Evolutionary conservation across 768 basidiomycete species (phyloP).

Genomic region (Cyclocybe aegerita): DNA sequence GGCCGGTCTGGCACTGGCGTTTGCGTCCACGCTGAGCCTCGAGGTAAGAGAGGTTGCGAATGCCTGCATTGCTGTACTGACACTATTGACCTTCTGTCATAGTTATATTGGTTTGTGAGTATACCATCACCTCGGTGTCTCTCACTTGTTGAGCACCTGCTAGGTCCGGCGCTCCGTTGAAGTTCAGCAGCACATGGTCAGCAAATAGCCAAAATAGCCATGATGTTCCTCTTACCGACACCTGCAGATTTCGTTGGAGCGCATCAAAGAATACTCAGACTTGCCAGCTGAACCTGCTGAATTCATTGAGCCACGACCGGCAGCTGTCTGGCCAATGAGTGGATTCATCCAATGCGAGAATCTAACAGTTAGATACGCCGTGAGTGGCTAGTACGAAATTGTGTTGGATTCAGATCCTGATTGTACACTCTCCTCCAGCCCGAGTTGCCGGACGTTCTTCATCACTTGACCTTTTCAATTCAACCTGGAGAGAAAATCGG

Average conservation of each 20-base stretch:
- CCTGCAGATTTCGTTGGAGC: constrained; percentile 74
- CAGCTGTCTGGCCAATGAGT: constrained; percentile 72
- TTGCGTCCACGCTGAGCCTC: constrained; percentile 71
- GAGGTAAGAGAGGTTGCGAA: constrained; percentile 41
- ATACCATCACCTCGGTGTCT: not conserved
- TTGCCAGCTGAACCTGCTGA: constrained; percentile 77
- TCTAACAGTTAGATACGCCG: constrained; percentile 77
- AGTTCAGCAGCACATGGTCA: constrained; percentile 89
- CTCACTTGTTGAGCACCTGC: not conserved
- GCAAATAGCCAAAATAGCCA: not conserved
- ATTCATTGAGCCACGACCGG: constrained; percentile 83
- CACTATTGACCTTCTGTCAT: constrained; percentile 6
- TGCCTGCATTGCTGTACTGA: too few relatives aligned
- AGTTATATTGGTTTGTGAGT: constrained; percentile 11
- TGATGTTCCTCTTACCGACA: not conserved
- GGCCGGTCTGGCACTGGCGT: constrained; percentile 86
- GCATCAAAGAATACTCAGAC: constrained; percentile 90
- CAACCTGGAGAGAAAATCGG: constrained; percentile 77
- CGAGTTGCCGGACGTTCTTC: constrained; percentile 83
- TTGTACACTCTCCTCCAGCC: constrained; percentile 45
- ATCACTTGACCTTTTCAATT: constrained; percentile 73
- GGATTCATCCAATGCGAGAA: constrained; percentile 73
- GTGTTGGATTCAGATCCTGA: not conserved
- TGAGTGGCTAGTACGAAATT: constrained; percentile 40
- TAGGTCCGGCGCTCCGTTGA: constrained; percentile 80